phyloP scores from a whole-genome alignment of 1,284 basidiomycete species.

The Vanrija pseudolonga region DNA sequence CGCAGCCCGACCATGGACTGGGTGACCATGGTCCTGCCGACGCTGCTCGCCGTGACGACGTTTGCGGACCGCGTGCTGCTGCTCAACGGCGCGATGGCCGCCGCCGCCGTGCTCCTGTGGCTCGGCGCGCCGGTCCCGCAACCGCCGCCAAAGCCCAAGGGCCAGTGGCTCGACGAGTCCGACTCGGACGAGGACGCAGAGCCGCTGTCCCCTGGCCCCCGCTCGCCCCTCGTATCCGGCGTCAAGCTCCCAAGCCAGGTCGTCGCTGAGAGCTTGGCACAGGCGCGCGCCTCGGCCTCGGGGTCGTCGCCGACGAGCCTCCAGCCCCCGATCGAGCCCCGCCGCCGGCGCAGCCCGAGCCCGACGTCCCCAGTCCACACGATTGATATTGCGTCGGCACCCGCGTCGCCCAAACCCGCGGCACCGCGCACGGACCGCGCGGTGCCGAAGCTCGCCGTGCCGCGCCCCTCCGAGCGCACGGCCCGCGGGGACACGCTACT shows the following conservation, averaged over 20 bases:
- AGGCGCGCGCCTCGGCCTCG: background rate
- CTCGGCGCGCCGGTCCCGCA: background rate
- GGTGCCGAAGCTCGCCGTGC: background rate
- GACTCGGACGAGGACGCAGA: conserved; percentile 39
- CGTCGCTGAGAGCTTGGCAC: conserved; percentile 7
- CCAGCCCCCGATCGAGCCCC: background rate
- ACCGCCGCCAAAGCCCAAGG: conserved; percentile 21
- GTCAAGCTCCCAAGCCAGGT: conserved; percentile 14
- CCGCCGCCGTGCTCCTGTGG: background rate
- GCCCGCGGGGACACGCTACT: conserved; percentile 4
- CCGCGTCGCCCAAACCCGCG: background rate
- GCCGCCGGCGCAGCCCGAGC: background rate
- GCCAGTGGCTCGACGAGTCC: conserved; percentile 43
- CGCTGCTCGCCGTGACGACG: conserved; percentile 73
- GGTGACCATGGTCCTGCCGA: conserved; percentile 64
- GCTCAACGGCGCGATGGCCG: conserved; percentile 55
- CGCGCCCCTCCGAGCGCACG: conserved; percentile 2
- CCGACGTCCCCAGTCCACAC: background rate
- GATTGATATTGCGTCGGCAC: conserved; percentile 1
- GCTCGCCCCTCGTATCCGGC: background rate
- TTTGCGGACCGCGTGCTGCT: conserved; percentile 59
- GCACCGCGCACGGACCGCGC: background rate
- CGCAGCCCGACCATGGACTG: conserved; percentile 56
- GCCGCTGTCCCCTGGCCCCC: conserved; percentile 2
- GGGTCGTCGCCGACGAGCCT: background rate